These are phyloP conservation scores for Bimuria novae-zelandiae DNA, from an alignment of 2,329 filamentous ascomycete species.

Conservation along the genomic window DNA sequence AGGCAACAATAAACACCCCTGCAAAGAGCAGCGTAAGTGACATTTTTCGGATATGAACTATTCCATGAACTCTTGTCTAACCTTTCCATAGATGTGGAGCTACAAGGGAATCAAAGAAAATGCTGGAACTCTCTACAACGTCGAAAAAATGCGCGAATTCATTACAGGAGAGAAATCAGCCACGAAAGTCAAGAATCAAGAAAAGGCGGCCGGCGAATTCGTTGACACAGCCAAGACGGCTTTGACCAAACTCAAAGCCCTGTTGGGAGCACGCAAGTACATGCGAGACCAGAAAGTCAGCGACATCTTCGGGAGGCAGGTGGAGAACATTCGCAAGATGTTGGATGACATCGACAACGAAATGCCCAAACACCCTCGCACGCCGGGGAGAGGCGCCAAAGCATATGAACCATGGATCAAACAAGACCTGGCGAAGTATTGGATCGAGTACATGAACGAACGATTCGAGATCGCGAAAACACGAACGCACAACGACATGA, in stretches of 20 bases:
- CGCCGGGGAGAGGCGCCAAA: not conserved
- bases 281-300: not conserved
- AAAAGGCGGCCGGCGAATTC: not conserved
- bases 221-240: slow-evolving; percentile 5
- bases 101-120: slow-evolving; percentile 8
- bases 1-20: slow-evolving; percentile 9
- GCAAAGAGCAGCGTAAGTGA: slow-evolving; percentile 11
- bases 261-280: slow-evolving; percentile 10
- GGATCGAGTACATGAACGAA: slow-evolving; percentile 10
- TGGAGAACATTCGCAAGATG: slow-evolving; percentile 3
- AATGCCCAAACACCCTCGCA: not conserved
- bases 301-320: slow-evolving; percentile 2
- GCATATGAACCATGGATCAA: not conserved
- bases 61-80: not conserved
- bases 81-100: slow-evolving; percentile 9
- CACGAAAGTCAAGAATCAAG: not conserved
- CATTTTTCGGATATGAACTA: not conserved
- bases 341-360: slow-evolving; percentile 1
- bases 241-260: slow-evolving; percentile 8
- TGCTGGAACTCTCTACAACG: not conserved
- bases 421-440: slow-evolving; percentile 1
- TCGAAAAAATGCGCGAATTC: slow-evolving; percentile 1
- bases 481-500: slow-evolving; percentile 2
- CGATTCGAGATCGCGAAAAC: slow-evolving; percentile 6
- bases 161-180: slow-evolving; percentile 2